Conservation (phyloP, 768 basidiomycete genomes). For the Termitomyces sp. region DNA sequence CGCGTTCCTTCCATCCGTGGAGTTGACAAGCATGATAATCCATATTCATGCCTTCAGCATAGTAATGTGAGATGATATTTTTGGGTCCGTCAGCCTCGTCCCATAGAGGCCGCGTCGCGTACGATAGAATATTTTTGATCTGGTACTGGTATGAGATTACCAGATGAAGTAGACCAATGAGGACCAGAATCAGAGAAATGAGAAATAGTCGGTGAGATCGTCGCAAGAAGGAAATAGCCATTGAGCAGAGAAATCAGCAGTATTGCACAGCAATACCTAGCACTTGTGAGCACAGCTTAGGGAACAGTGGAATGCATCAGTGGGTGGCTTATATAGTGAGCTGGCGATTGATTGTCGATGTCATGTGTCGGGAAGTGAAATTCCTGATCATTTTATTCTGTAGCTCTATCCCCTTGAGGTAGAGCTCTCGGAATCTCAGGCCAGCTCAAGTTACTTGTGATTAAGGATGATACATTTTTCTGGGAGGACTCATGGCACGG, state of each 20-base stretch:
- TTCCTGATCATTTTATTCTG: too few relatives aligned
- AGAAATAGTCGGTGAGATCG: slow-evolving; percentile 30
- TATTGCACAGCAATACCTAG: slow-evolving; percentile 22
- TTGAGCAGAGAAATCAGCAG: slow-evolving; percentile 8
- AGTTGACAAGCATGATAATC: slow-evolving; percentile 43
- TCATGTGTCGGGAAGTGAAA: too few relatives aligned
- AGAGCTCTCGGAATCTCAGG: too few relatives aligned
- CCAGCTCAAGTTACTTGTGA: too few relatives aligned
- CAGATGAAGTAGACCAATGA: slow-evolving; percentile 30
- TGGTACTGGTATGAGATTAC: slow-evolving; percentile 43
- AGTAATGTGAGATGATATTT: slow-evolving; percentile 50
- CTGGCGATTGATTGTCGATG: neutral
- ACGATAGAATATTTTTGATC: slow-evolving; percentile 49
- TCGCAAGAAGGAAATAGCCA: slow-evolving; percentile 21
- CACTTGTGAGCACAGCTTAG: slow-evolving; percentile 18
- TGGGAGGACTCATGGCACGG: too few relatives aligned
- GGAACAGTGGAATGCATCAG: neutral
- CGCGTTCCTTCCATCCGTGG: slow-evolving; percentile 52
- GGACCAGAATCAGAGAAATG: slow-evolving; percentile 30
- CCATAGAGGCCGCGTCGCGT: slow-evolving; percentile 60
- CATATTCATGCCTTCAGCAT: slow-evolving; percentile 48
- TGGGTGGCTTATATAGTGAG: neutral
- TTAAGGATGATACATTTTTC: too few relatives aligned
- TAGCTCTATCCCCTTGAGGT: too few relatives aligned
- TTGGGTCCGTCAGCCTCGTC: slow-evolving; percentile 48